phyloP scores from a whole-genome alignment of 768 basidiomycete species.

The Rhodotorula kratochvilovae region DNA sequence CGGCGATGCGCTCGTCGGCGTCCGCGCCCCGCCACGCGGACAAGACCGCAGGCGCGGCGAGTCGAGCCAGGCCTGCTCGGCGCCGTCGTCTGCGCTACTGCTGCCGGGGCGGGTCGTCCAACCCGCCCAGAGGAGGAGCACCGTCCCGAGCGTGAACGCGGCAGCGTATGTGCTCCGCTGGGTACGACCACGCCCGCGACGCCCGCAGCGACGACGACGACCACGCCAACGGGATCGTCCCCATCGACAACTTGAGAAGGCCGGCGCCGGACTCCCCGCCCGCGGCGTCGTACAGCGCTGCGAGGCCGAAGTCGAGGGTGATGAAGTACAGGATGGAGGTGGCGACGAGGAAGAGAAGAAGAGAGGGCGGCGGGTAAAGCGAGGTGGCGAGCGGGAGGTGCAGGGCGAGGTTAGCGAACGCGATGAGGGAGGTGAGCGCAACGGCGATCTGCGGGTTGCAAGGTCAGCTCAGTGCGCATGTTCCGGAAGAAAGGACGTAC shows the following conservation, averaged over 20 bases:
- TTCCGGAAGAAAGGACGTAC: too few species aligned
- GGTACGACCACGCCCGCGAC: background rate
- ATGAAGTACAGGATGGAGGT: background rate
- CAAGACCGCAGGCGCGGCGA: too few species aligned
- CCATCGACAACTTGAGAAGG: background rate
- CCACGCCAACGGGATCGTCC: too few species aligned
- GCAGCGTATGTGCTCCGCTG: background rate
- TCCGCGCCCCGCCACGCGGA: too few species aligned
- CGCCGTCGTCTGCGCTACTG: too few species aligned
- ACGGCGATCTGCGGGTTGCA: too few species aligned
- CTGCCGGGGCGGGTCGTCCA: too few species aligned
- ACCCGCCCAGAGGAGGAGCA: too few species aligned
- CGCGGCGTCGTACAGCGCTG: background rate
- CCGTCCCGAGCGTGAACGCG: too few species aligned
- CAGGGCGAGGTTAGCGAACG: background rate
- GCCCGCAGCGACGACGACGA: background rate
- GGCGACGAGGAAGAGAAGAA: constrained; percentile 1
- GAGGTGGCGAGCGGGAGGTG: background rate
- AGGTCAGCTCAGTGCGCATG: too few species aligned
- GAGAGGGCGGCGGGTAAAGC: background rate
- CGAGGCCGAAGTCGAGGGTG: background rate
- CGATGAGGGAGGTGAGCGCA: background rate
- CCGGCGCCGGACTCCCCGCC: background rate
- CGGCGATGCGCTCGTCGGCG: too few species aligned
- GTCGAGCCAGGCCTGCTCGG: too few species aligned